Evolutionary conservation across 345 rosid species (phyloP).

Genomic region (Boechera retrofracta): DNA sequence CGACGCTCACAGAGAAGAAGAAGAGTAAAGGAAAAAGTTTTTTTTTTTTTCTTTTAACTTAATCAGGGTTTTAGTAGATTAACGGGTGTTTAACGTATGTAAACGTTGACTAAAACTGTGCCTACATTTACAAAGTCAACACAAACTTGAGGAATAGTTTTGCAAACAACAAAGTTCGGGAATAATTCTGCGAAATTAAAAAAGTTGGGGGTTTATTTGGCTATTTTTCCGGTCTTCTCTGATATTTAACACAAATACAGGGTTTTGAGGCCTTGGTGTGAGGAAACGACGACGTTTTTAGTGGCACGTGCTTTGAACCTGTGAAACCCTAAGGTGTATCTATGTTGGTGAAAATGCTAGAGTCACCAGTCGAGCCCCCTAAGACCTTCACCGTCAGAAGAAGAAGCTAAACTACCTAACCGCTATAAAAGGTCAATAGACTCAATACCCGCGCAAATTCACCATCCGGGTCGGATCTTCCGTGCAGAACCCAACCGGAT

Average conservation of each 20-base stretch:
- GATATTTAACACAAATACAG: neutral
- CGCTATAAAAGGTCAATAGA: conserved; percentile 29
- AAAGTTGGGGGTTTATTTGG: no score
- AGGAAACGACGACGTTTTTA: conserved; percentile 21
- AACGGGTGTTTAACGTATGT: no score
- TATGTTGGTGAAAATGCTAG: conserved; percentile 46
- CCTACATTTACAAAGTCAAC: no score
- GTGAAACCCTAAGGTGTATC: conserved; percentile 40
- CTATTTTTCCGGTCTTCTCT: no score
- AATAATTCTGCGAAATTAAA: no score
- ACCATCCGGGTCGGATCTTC: conserved; percentile 46
- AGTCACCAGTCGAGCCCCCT: conserved; percentile 52
- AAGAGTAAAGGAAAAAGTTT: no score
- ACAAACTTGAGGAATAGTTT: no score
- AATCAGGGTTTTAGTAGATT: no score
- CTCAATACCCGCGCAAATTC: conserved; percentile 33
- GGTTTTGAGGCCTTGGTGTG: neutral
- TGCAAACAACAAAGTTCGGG: no score
- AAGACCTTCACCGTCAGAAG: conserved; percentile 45
- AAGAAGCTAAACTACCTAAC: conserved; percentile 41
- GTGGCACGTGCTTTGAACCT: conserved; percentile 31
- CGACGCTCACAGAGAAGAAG: no score
- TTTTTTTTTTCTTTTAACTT: no score
- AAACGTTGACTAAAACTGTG: no score
- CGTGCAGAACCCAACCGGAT: conserved; percentile 27